Percentiles rank a stretch among this genome's conserved stretches.
Conservation (phyloP, 2,329 filamentous ascomycete species). For the Chalara sp. region DNA sequence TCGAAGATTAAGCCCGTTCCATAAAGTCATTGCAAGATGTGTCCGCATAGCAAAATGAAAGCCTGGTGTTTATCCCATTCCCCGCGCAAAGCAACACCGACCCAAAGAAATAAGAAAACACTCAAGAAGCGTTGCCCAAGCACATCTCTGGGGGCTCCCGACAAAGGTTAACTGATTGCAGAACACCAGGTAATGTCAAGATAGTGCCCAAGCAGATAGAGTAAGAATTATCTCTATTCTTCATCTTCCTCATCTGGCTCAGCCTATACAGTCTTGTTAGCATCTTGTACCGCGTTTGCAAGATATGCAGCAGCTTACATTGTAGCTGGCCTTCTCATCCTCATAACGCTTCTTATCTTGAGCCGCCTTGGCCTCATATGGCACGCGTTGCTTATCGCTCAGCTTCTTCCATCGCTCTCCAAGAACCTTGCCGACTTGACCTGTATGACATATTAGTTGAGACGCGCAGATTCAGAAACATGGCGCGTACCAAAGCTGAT, state of each 20-base stretch:
- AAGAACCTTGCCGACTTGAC: slow-evolving; percentile 95
- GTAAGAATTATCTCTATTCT: not conserved
- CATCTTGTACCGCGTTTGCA: not conserved
- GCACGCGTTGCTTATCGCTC: slow-evolving; percentile 82
- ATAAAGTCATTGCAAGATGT: slow-evolving; percentile 21
- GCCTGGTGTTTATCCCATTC: slow-evolving; percentile 15
- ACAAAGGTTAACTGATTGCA: slow-evolving; percentile 1
- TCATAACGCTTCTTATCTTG: slow-evolving; percentile 99
- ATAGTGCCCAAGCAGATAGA: slow-evolving; percentile 12
- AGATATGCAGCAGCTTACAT: slow-evolving; percentile 51
- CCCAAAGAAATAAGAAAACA: slow-evolving; percentile 22
- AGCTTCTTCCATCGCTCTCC: slow-evolving; percentile 99
- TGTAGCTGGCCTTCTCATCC: slow-evolving; percentile 92
- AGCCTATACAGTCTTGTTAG: slow-evolving; percentile 40
- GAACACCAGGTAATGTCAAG: slow-evolving; percentile 11
- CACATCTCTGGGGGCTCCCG: slow-evolving; percentile 6
- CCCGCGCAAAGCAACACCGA: slow-evolving; percentile 19
- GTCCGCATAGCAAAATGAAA: slow-evolving; percentile 17
- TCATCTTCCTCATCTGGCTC: slow-evolving; percentile 47
- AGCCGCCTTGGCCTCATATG: slow-evolving; percentile 95
- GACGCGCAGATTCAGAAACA: not conserved
- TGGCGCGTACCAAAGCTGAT: slow-evolving; percentile 77
- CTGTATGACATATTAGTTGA: slow-evolving; percentile 33
- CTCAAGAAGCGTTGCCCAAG: slow-evolving; percentile 3
- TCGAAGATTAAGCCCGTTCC: slow-evolving; percentile 18